Evolutionary conservation across 2,329 filamentous ascomycete genomes (phyloP), one percentile per base, ranked within the genome.

Genomic region (Aspergillus carbonarius): DNA sequence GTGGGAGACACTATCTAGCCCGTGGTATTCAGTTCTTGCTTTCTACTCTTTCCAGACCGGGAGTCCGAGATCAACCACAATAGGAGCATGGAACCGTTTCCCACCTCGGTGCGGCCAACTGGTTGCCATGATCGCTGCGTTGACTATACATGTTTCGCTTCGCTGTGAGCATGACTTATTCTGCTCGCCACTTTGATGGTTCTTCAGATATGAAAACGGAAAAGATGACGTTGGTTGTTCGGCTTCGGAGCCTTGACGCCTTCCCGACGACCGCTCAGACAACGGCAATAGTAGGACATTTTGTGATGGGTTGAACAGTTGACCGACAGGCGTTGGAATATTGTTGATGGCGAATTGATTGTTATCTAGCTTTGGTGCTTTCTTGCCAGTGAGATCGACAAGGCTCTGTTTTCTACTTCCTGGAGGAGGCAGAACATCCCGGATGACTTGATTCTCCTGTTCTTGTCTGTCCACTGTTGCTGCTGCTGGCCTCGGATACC

Each of bases 61-160:
- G 60, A 95, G 77, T 63, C 92, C 86, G 30, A 96, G 69, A 70
- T 96, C 91, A 12, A 96, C 86, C n/a, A 96, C 88, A 64, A 96
- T 88, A 18, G 91, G 88, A 70, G 92, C 90, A 74, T 93, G 87
- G 74, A 90, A 86, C 61, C 75, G 81, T 72, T 87, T 90, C 15
- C 85, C 85, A 1, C 75, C 79, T 32, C 58, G 67, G 62, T 89
- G 86, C 51, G 88, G 88, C 75, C 85, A 88, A 60, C 83, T 87
- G 20, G 81, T 86, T 44, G 85, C 86, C 81, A 89, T 83, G 61
- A 93, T 87, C 18, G 91, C 87, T 27, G 90, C 90, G 75, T 96
- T 96, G 65, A 95, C 83, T 54, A 96, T 78, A 70, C 87, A 93
- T 1, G 90, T 95, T 77, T 93, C 89, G 60, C 71, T 78, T 65